Evolutionary conservation across 345 rosid genomes (phyloP).

Genomic region (Heritiera fomes): DNA sequence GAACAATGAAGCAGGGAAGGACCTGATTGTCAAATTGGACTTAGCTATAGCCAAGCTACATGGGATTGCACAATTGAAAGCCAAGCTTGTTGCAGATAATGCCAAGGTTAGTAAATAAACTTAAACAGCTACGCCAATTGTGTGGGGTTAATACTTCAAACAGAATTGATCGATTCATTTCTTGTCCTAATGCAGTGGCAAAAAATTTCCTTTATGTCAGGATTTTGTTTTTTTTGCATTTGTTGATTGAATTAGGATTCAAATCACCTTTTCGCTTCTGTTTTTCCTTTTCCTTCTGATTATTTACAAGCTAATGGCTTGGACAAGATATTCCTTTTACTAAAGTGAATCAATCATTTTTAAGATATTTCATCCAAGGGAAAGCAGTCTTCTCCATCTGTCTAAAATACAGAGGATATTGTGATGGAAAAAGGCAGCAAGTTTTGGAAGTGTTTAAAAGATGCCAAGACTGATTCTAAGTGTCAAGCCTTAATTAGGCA

Average conservation of each 20-base stretch:
- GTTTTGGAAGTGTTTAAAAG: too few species aligned
- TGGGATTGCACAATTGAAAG: conserved; percentile 44
- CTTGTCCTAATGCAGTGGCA: neutral
- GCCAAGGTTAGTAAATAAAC: conserved; percentile 44
- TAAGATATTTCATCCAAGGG: neutral
- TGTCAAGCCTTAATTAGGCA: too few species aligned
- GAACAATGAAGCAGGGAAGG: conserved; percentile 35
- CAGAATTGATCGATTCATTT: neutral
- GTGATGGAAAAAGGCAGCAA: too few species aligned
- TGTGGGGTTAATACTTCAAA: neutral
- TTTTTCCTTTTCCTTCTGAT: neutral
- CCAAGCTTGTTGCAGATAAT: conserved; percentile 43
- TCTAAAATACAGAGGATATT: neutral
- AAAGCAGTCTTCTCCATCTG: conserved; percentile 5
- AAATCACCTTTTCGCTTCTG: neutral
- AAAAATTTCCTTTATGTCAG: neutral
- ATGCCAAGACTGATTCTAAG: too few species aligned
- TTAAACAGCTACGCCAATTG: neutral
- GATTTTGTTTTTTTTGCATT: neutral
- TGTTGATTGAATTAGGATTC: neutral
- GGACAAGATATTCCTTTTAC: conserved; percentile 1
- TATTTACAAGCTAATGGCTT: neutral
- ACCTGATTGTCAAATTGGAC: conserved; percentile 40
- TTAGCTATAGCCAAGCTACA: conserved; percentile 55
- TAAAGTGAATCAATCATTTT: neutral